phyloP scores from a whole-genome alignment of 192 early-diverging fungal genomes.

The Dissophora globulifera region DNA sequence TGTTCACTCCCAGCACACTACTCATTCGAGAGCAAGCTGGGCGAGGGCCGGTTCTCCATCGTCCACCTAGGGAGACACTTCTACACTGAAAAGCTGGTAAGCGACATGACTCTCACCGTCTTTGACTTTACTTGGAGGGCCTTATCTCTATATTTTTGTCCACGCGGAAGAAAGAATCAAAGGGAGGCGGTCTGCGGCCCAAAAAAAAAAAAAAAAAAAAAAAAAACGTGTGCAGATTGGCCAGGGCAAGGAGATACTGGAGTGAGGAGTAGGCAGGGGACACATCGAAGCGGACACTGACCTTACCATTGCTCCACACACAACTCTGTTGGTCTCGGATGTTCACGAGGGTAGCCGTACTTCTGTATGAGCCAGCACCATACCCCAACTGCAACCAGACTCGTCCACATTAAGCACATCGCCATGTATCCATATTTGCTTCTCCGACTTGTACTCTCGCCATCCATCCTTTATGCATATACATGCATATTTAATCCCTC shows the following conservation, averaged over 20 bases:
- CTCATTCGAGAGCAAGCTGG: constrained; percentile 75
- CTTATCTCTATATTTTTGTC: neutral
- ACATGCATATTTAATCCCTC: too few relatives aligned
- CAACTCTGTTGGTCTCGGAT: constrained; percentile 31
- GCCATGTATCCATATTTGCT: too few relatives aligned
- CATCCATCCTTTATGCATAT: too few relatives aligned
- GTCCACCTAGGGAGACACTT: constrained; percentile 80
- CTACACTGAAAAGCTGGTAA: constrained; percentile 49
- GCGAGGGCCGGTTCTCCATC: constrained; percentile 83
- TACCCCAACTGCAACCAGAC: neutral
- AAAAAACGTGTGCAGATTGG: too few relatives aligned
- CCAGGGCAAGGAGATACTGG: too few relatives aligned
- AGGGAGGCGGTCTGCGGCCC: too few relatives aligned
- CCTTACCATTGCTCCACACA: neutral
- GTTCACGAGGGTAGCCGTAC: neutral
- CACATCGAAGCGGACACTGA: neutral
- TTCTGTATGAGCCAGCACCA: neutral
- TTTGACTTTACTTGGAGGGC: neutral
- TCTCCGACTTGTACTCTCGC: too few relatives aligned
- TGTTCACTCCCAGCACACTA: constrained; percentile 69
- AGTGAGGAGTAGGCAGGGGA: neutral
- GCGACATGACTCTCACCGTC: neutral
- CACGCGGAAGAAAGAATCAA: neutral
- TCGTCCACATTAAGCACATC: too few relatives aligned
- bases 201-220: too few relatives aligned